Evolutionary conservation across 177 flowering plant species (phyloP).

Genomic region (Telopea speciosissima): DNA sequence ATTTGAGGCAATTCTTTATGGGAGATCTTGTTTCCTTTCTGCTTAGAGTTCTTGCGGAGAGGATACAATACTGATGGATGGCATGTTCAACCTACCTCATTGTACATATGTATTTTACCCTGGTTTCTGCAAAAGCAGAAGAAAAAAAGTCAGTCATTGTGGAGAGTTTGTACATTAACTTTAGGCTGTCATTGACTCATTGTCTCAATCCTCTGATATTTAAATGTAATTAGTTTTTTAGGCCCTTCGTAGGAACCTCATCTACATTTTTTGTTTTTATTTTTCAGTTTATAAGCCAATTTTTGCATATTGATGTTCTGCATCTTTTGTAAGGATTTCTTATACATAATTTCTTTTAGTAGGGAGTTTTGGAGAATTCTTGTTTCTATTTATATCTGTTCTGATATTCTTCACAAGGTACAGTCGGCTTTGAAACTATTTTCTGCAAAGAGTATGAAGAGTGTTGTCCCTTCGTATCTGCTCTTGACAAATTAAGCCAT

Average conservation of each 20-base stretch:
- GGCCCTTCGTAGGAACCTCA: not conserved
- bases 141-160: constrained; percentile 13
- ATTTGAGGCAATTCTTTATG: constrained; percentile 12
- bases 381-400: not conserved
- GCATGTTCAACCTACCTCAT: constrained; percentile 4
- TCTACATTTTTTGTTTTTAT: not conserved
- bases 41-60: not conserved
- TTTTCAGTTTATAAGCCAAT: not conserved
- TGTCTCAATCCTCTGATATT: constrained; percentile 12
- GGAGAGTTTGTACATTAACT: constrained; percentile 18
- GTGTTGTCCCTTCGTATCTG: not conserved
- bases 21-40: constrained; percentile 3
- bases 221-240: not conserved
- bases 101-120: constrained; percentile 31
- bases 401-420: not conserved
- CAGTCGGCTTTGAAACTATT: not conserved
- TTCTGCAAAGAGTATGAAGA: not conserved
- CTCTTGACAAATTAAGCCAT: not conserved
- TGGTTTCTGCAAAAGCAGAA: constrained; percentile 28
- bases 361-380: not conserved
- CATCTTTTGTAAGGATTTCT: not conserved
- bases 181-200: constrained; percentile 15
- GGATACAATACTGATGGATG: not conserved
- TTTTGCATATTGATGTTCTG: not conserved
- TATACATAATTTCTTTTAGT: not conserved